Evolutionary conservation across 129 eudicot genomes (phyloP).

Genomic region (Heracleum sosnowskyi): DNA sequence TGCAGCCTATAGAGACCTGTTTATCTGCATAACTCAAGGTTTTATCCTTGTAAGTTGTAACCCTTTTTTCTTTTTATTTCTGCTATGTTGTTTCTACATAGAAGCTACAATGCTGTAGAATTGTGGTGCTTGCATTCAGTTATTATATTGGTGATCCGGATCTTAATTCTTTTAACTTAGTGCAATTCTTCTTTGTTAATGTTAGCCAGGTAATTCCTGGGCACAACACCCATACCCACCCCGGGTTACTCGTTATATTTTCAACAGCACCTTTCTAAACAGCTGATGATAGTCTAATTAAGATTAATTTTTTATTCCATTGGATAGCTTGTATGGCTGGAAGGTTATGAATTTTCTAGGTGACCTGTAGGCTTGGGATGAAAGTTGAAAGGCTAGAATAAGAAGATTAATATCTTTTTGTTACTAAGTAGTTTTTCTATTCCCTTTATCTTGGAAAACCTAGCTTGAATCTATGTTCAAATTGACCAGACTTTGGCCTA

Average conservation of each 20-base stretch:
- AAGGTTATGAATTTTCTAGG: not conserved
- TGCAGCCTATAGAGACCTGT: not conserved
- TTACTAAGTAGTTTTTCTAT: not conserved
- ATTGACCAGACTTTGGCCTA: not conserved
- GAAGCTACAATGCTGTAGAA: not conserved
- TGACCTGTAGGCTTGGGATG: not conserved
- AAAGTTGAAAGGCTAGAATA: not conserved
- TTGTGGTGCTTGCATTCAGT: not conserved
- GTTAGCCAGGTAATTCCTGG: not conserved
- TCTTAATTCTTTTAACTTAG: not conserved
- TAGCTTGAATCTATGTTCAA: not conserved
- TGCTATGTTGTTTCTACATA: not conserved
- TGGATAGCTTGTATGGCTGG: not conserved
- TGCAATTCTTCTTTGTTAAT: not conserved
- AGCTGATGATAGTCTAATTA: not conserved
- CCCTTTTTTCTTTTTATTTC: not conserved
- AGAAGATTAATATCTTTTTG: not conserved
- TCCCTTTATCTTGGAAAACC: not conserved
- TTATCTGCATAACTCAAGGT: not conserved
- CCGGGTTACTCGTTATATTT: not conserved
- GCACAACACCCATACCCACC: not conserved
- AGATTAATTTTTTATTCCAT: not conserved
- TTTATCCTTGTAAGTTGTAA: not conserved
- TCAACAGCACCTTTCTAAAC: not conserved
- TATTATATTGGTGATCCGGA: not conserved